These are phyloP conservation scores for Cercospora berteroae DNA, from an alignment of 2,329 filamentous ascomycete species.

Conservation along the genomic window DNA sequence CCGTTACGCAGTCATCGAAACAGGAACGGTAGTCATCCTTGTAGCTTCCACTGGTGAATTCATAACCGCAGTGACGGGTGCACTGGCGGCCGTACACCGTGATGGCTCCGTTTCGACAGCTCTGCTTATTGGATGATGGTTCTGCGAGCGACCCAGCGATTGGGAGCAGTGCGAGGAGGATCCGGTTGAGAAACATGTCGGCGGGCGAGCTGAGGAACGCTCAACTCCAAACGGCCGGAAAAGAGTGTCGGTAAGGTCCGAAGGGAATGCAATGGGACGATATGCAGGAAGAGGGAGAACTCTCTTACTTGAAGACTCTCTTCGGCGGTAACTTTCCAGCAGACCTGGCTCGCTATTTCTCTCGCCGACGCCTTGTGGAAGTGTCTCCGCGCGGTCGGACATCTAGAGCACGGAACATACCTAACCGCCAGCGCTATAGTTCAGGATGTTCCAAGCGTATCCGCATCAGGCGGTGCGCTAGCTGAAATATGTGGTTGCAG, in stretches of 20 bases:
- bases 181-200: background rate
- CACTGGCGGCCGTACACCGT: background rate
- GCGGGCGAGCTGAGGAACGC: background rate
- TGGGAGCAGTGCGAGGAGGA: conserved; percentile 1
- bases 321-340: background rate
- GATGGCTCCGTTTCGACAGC: background rate
- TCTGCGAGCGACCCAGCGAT: background rate
- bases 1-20: background rate
- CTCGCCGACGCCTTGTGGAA: background rate
- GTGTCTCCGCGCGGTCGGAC: background rate
- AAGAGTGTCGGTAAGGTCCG: background rate
- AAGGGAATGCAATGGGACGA: background rate
- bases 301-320: background rate
- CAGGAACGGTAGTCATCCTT: conserved; percentile 8
- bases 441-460: background rate
- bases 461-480: background rate
- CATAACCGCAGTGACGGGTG: conserved; percentile 5
- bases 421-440: background rate
- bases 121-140: background rate
- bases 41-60: conserved; percentile 13
- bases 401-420: background rate
- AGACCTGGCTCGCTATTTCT: background rate
- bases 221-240: background rate
- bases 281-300: background rate
- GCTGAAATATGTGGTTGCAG: background rate